Conservation (phyloP, 257 asterid species). For the Euphrasia confusa region DNA sequence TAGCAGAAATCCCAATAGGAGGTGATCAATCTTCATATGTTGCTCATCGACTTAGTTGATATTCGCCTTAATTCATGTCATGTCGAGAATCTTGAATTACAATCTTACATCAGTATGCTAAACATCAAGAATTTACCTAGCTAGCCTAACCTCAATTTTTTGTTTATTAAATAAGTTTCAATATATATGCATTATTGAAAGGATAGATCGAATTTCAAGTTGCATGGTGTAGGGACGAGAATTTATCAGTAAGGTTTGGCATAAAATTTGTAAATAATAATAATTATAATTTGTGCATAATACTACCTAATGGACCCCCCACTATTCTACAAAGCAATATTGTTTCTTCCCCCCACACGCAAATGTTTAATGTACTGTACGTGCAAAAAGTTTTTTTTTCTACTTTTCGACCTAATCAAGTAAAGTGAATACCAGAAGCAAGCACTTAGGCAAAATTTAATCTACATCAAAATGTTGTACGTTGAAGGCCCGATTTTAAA, state of each 20-base stretch:
- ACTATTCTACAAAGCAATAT: slow-evolving; percentile 16
- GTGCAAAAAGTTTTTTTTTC: slow-evolving; percentile 7
- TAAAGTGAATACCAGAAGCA: slow-evolving; percentile 12
- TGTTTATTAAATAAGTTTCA: too few species aligned
- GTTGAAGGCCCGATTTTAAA: too few species aligned
- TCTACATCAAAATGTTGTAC: too few species aligned
- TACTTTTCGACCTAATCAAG: slow-evolving; percentile 29
- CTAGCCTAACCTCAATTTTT: too few species aligned
- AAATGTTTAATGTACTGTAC: background rate
- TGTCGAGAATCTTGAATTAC: too few species aligned
- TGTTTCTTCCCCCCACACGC: background rate
- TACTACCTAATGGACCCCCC: slow-evolving; percentile 22
- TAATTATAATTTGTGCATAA: background rate
- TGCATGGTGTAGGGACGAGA: slow-evolving; percentile 35
- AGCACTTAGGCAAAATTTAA: slow-evolving; percentile 13
- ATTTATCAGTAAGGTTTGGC: slow-evolving; percentile 45
- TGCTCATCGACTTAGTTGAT: too few species aligned
- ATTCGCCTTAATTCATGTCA: too few species aligned
- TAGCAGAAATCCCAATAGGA: too few species aligned
- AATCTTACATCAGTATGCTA: too few species aligned
- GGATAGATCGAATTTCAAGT: slow-evolving; percentile 39
- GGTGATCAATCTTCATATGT: too few species aligned
- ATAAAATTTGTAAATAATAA: slow-evolving; percentile 31
- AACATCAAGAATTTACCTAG: too few species aligned
- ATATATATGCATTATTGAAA: slow-evolving; percentile 36